Evolutionary conservation across 768 basidiomycete species (phyloP).

Genomic region (Grammothele lineata): DNA sequence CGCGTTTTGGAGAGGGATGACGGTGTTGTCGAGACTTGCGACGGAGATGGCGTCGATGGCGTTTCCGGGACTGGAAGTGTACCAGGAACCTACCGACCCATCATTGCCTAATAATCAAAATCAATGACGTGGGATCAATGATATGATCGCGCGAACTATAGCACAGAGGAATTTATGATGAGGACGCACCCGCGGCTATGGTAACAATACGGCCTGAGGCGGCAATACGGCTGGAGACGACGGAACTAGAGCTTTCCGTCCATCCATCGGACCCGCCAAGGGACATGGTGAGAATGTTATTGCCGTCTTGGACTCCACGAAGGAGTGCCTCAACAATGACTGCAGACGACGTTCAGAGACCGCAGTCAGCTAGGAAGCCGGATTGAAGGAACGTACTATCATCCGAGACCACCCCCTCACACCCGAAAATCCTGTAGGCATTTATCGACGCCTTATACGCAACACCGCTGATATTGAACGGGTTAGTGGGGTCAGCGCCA

Average conservation of each 20-base stretch:
- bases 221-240: slow-evolving; percentile 57
- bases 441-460: slow-evolving; percentile 56
- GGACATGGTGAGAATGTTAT: slow-evolving; percentile 65
- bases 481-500: slow-evolving; percentile 55
- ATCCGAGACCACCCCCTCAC: slow-evolving; percentile 45
- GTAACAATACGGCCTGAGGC: slow-evolving; percentile 56
- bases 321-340: slow-evolving; percentile 49
- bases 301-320: slow-evolving; percentile 45
- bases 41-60: slow-evolving; percentile 55
- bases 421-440: slow-evolving; percentile 59
- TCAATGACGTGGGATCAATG: background rate
- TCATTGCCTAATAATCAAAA: slow-evolving; percentile 28
- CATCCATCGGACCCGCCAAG: slow-evolving; percentile 61
- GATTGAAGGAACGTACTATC: slow-evolving; percentile 37
- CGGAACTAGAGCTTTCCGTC: slow-evolving; percentile 50
- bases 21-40: slow-evolving; percentile 53
- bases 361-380: background rate
- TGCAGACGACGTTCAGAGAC: background rate
- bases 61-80: slow-evolving; percentile 43
- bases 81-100: slow-evolving; percentile 59
- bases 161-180: slow-evolving; percentile 19
- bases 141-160: slow-evolving; percentile 1
- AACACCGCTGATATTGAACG: slow-evolving; percentile 66
- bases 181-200: slow-evolving; percentile 51
- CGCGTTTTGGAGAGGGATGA: slow-evolving; percentile 53